Evolutionary conservation across 257 asterid species (phyloP).

Genomic region (Jaltomata sinuosa): DNA sequence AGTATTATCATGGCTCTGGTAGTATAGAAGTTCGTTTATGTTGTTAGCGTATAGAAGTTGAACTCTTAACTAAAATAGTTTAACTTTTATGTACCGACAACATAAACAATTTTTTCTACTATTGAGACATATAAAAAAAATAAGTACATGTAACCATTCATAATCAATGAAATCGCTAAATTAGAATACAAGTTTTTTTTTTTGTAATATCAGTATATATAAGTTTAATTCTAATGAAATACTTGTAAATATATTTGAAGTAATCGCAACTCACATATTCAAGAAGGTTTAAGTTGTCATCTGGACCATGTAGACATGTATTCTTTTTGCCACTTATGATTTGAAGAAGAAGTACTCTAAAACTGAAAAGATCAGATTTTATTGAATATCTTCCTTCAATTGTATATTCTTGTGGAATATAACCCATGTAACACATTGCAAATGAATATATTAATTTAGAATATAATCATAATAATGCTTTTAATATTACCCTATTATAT

Average conservation of each 20-base stretch:
- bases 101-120: no score
- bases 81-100: no score
- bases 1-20: no score
- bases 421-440: conserved; percentile 16
- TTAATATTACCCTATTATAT: no score
- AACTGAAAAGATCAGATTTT: conserved; percentile 28
- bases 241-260: background rate
- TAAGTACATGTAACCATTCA: no score
- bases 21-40: no score
- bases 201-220: background rate
- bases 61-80: background rate
- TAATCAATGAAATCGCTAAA: no score
- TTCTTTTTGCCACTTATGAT: conserved; percentile 27
- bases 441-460: no score
- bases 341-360: conserved; percentile 28
- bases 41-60: background rate
- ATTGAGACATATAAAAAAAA: no score
- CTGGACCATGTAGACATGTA: conserved; percentile 8
- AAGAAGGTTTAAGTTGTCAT: conserved; percentile 16
- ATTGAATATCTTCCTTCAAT: conserved; percentile 23
- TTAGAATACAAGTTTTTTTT: no score
- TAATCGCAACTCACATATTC: conserved; percentile 12
- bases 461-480: no score
- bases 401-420: conserved; percentile 32
- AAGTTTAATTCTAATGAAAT: background rate